Evolutionary conservation across 345 rosid species (phyloP).

Genomic region (Boechera stricta): DNA sequence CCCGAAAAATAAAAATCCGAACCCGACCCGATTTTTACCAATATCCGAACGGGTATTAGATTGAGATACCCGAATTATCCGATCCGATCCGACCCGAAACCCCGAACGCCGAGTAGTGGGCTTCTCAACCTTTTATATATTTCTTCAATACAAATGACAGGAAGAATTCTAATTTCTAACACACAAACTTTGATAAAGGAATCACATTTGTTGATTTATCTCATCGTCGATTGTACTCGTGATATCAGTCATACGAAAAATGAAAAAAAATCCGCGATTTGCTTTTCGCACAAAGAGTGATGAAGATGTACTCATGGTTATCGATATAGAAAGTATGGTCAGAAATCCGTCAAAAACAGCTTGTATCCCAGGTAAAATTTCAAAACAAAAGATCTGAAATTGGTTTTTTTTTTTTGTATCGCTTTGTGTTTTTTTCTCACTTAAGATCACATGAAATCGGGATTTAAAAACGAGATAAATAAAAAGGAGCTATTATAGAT

Average conservation of each 20-base stretch:
- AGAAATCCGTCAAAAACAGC: constrained; percentile 61
- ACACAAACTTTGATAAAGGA: constrained; percentile 8
- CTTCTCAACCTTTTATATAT: constrained; percentile 45
- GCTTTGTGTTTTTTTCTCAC: background rate
- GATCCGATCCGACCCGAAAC: too few species aligned
- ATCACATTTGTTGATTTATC: constrained; percentile 55
- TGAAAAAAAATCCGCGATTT: constrained; percentile 50
- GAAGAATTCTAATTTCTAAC: background rate
- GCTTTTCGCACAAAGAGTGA: constrained; percentile 78
- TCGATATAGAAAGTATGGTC: constrained; percentile 58
- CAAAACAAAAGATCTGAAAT: background rate
- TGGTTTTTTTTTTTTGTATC: background rate
- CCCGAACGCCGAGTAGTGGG: constrained; percentile 49
- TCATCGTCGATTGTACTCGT: constrained; percentile 25
- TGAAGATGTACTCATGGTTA: constrained; percentile 53
- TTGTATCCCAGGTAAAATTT: constrained; percentile 58
- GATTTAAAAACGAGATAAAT: constrained; percentile 1
- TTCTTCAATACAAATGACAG: background rate
- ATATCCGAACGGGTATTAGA: too few species aligned
- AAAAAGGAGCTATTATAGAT: constrained; percentile 73
- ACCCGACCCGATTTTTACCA: too few species aligned
- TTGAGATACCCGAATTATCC: too few species aligned
- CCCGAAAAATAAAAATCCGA: too few species aligned
- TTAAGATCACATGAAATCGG: background rate
- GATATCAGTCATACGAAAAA: constrained; percentile 38